These are phyloP conservation scores for Diaporthe sp. DNA, from an alignment of 2,329 filamentous ascomycete species.

Conservation along the genomic window DNA sequence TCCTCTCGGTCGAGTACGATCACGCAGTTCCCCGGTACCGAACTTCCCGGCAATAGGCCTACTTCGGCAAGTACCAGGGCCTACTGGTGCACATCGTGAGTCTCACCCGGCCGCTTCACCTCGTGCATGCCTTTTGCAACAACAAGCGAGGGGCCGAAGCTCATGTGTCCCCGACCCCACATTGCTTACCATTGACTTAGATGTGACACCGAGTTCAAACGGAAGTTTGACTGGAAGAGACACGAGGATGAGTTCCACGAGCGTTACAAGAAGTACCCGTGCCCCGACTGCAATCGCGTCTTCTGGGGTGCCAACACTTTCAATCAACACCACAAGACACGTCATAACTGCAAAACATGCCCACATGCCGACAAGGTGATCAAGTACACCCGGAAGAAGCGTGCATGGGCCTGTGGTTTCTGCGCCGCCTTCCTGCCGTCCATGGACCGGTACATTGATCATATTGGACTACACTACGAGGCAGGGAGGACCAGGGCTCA, in stretches of 20 bases:
- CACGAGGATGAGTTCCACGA: slow-evolving; percentile 80
- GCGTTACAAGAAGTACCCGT: slow-evolving; percentile 77
- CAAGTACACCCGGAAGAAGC: slow-evolving; percentile 70
- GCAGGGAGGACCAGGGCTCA: slow-evolving; percentile 73
- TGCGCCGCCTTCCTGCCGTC: slow-evolving; percentile 74
- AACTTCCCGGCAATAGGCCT: slow-evolving; percentile 53
- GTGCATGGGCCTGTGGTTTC: slow-evolving; percentile 79
- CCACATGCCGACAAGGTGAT: slow-evolving; percentile 76
- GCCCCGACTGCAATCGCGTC: slow-evolving; percentile 77
- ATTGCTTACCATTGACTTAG: slow-evolving; percentile 60
- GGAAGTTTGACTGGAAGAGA: slow-evolving; percentile 78
- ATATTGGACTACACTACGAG: slow-evolving; percentile 78
- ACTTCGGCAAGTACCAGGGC: slow-evolving; percentile 56
- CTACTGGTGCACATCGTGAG: slow-evolving; percentile 69
- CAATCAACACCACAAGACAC: slow-evolving; percentile 77
- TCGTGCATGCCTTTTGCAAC: slow-evolving; percentile 38
- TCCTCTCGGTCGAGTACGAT: slow-evolving; percentile 52
- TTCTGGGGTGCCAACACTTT: slow-evolving; percentile 79
- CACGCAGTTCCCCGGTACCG: slow-evolving; percentile 52
- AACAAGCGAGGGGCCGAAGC: slow-evolving; percentile 43
- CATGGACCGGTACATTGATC: slow-evolving; percentile 77
- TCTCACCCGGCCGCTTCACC: not conserved
- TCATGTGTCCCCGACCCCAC: slow-evolving; percentile 32
- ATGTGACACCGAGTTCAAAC: slow-evolving; percentile 74
- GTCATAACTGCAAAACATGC: slow-evolving; percentile 74